phyloP scores from a whole-genome alignment of 2,329 filamentous ascomycete species.

The Cercospora brassicicola region DNA sequence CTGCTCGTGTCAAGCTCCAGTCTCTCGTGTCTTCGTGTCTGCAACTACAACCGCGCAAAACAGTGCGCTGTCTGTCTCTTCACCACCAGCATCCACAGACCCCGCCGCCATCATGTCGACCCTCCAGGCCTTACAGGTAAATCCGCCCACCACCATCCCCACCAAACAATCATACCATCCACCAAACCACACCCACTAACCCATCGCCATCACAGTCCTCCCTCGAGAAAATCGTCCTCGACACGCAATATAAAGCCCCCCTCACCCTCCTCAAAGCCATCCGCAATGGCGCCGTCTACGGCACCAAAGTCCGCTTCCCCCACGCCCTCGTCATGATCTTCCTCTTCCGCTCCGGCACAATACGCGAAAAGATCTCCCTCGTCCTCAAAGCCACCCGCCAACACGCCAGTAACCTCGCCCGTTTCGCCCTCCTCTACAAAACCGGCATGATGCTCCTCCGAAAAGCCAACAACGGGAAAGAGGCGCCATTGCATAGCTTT shows the following conservation, averaged over 20 bases:
- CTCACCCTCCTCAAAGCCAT: constrained; percentile 87
- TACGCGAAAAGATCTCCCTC: constrained; percentile 74
- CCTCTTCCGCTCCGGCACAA: constrained; percentile 82
- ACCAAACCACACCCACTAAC: not conserved
- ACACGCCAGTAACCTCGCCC: constrained; percentile 87
- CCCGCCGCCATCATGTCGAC: constrained; percentile 15
- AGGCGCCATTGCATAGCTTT: constrained; percentile 78
- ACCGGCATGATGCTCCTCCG: constrained; percentile 72
- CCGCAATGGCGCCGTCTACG: constrained; percentile 96
- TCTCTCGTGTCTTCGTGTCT: not conserved
- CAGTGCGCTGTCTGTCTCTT: not conserved
- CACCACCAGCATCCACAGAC: not conserved
- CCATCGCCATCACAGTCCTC: constrained; percentile 53
- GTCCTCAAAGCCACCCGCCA: constrained; percentile 84
- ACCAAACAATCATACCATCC: not conserved
- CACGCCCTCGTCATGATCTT: constrained; percentile 98
- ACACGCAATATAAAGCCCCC: constrained; percentile 81
- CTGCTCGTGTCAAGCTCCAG: constrained; percentile 5
- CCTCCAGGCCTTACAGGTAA: constrained; percentile 22
- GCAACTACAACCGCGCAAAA: not conserved
- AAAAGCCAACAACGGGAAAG: constrained; percentile 52
- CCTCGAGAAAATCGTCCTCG: constrained; percentile 73
- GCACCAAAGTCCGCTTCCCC: constrained; percentile 94
- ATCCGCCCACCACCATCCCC: not conserved
- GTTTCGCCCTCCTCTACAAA: constrained; percentile 92